phyloP scores from a whole-genome alignment of 345 rosid genomes.

The Syzygium grande region DNA sequence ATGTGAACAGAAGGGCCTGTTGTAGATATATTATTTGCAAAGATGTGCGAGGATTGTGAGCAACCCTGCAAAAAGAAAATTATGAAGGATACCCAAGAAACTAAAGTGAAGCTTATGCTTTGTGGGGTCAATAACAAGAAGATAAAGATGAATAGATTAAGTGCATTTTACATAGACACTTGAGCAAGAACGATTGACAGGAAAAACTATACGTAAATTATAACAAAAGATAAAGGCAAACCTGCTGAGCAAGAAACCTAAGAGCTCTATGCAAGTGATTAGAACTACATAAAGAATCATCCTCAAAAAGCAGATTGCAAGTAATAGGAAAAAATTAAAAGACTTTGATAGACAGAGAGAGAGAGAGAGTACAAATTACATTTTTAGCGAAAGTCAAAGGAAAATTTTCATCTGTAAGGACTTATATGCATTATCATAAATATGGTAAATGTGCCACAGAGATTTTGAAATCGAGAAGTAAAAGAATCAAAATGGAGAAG shows the following conservation, averaged over 20 bases:
- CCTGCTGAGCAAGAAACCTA: not conserved
- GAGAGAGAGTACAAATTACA: not conserved
- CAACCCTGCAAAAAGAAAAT: slow-evolving; percentile 49
- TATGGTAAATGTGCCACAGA: not conserved
- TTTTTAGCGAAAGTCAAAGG: not conserved
- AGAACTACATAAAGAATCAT: not conserved
- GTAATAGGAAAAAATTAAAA: not conserved
- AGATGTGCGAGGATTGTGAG: slow-evolving; percentile 91
- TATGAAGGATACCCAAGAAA: not conserved
- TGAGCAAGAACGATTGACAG: not conserved
- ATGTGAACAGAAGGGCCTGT: slow-evolving; percentile 67
- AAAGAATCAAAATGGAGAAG: not conserved
- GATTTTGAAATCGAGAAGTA: not conserved
- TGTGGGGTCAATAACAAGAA: not conserved
- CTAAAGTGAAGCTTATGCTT: not conserved
- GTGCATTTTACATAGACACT: not conserved
- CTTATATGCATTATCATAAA: not conserved
- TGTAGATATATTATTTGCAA: slow-evolving; percentile 83
- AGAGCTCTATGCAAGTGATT: not conserved
- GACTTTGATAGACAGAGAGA: not conserved
- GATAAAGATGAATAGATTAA: not conserved
- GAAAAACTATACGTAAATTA: not conserved
- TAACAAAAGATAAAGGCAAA: not conserved
- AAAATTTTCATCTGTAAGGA: not conserved
- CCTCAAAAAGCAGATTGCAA: not conserved